Conservation (phyloP, 768 basidiomycete species). For the Mrakia gelida region DNA sequence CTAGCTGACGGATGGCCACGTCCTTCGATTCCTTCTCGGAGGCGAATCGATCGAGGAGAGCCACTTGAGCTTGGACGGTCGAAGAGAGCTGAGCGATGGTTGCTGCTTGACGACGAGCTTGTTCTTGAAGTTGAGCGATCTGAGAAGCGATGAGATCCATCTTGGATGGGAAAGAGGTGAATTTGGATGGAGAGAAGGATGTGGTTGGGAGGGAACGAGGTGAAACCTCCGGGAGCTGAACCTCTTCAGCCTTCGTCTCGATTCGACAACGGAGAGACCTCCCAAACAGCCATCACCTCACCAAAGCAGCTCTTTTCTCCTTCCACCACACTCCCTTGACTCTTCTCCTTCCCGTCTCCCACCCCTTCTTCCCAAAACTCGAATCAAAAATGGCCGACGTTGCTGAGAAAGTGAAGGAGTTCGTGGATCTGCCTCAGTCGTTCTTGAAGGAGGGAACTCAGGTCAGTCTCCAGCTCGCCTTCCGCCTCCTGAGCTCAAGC, state of each 20-base stretch:
- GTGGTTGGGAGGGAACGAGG: not conserved
- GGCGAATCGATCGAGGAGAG: too few relatives aligned
- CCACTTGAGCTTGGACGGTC: not conserved
- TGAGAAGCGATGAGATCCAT: not conserved
- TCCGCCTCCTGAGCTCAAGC: not conserved
- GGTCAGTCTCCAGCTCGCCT: slow-evolving; percentile 50
- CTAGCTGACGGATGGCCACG: too few relatives aligned
- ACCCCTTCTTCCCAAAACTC: not conserved
- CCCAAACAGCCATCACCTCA: not conserved
- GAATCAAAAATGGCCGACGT: slow-evolving; percentile 40
- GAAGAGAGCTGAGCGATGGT: not conserved
- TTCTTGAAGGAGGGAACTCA: slow-evolving; percentile 91
- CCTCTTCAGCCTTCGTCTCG: too few relatives aligned
- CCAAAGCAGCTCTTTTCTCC: not conserved
- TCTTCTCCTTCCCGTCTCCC: not conserved
- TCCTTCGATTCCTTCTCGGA: too few relatives aligned
- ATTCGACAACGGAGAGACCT: not conserved
- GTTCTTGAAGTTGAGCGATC: not conserved
- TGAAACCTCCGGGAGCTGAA: not conserved
- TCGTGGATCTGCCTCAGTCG: slow-evolving; percentile 84
- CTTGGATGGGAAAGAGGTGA: not conserved
- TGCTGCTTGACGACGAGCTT: not conserved
- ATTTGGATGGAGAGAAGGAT: not conserved
- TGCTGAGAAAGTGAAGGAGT: slow-evolving; percentile 86
- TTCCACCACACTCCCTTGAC: not conserved